Base-by-base conservation (phyloP, 306 rosid species). In the Gastrolobium bilobum region DNA sequence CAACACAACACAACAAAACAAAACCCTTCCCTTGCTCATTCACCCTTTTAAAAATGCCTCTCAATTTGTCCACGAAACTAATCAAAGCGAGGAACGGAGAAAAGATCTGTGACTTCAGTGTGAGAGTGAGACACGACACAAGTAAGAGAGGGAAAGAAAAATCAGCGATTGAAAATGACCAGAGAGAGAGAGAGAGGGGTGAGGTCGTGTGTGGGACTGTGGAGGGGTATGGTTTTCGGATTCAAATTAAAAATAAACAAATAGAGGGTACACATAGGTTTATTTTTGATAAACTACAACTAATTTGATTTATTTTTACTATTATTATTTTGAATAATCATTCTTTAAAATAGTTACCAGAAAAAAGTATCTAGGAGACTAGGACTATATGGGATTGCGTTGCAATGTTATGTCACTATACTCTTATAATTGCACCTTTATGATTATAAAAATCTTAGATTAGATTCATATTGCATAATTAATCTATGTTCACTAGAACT, bases 51-150 rank as follows among this genome's bases (percentile, higher is more conserved):
- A 20, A 44, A 63, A 10, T 31, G 44, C 39, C 6, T 57, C 46
- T 77, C 7, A 39, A n/a, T 62, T 48, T 53, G 13, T 29, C 26
- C 40, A 13, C 42, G 14, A 67, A 79, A 65, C 9, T 15, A 65
- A 61, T 60, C 57, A 14, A 50, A 76, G 44, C 4, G 57, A 5
- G 56, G 15, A 69, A 56, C 2, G 50, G 4, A 74, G 37, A 34
- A 43, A 72, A 75, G 83, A 87, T 87, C 88, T 59, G 58, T 29
- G 68, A 53, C 15, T n/a, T 33, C 7, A 29, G 71, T 26, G 71
- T 33, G 52, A 34, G 50, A 13, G 58, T 42, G 58, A 68, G 69
- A 68, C 58, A 35, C 38, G 29, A 13, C 9, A 44, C 1, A 13
- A 26, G 9, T 9, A 14, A 0, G 11, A 3, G 62, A 29, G 13